Base-by-base conservation (phyloP, 495 filamentous ascomycete genomes). In the Astrocystis sublimbata region DNA sequence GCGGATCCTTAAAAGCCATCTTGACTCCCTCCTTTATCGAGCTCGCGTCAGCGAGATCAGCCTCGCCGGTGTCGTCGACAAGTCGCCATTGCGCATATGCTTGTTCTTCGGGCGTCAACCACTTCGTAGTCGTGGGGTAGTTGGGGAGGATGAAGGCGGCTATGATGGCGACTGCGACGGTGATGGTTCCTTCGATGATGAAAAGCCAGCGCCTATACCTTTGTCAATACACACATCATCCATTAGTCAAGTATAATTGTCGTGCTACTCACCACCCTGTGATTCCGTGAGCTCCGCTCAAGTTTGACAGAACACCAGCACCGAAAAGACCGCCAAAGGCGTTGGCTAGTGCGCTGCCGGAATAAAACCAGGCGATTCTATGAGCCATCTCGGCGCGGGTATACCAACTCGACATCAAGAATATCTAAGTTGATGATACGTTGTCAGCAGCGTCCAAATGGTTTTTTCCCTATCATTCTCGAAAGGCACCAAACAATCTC, bases 251-350 rank as follows among this genome's bases (percentile, higher is more conserved):
- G 13, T 7, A 31, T 31, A n/a, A 23, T 57, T 12, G 26, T n/a
- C 35, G 7, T 40, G 58, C 4, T 31, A 28, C 63, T 68, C 66
- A 69, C 76, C 78, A 79, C 36, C 76, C 76, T 4, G 75, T 61
- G 13, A 79, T 73, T 8, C 76, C 77, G 17, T 69, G 68, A 3
- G 70, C 67, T 7, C 76, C 75, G 12, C 73, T 75, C 49, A 77
- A 51, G 41, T 75, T 76, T 6, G 67, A 72, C 23, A 82, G 63
- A 3, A 81, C 74, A 0, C 79, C 83, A 0, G 83, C 85, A 1
- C 79, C 85, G 15, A 88, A 78, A 8, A 88, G 71, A 1, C 84
- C 84, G 10, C 83, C 83, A 65, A 87, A 85, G 47, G 81, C 79
- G 62, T 84, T 84, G 33, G 84, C 82, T 1, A 87, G 61, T 0